A percentile compares a stretch with the other conserved stretches of the same genome.
phyloP scores from a whole-genome alignment of 2,329 filamentous ascomycete genomes.

The Pestalotiopsis sp. region DNA sequence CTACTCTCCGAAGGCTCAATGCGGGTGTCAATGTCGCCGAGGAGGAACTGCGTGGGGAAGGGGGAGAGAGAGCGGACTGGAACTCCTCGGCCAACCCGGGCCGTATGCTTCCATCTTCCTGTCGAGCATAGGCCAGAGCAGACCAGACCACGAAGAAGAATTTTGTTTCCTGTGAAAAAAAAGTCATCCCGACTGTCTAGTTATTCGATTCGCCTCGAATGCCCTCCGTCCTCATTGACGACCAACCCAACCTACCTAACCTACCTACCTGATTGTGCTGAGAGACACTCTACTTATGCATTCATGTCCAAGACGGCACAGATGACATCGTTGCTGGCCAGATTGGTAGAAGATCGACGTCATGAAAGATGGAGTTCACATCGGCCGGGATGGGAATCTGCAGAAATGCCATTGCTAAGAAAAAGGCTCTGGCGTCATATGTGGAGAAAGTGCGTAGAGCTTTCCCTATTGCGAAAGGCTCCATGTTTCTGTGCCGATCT shows the following conservation, averaged over 20 bases:
- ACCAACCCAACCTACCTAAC: not conserved
- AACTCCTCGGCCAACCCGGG: not conserved
- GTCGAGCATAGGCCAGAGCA: not conserved
- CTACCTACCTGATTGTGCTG: not conserved
- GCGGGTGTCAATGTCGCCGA: not conserved
- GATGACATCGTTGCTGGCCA: not conserved
- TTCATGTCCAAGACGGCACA: not conserved
- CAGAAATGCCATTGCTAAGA: slow-evolving; percentile 6
- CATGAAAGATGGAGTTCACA: slow-evolving; percentile 1
- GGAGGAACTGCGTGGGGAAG: not conserved
- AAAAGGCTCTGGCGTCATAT: slow-evolving; percentile 6
- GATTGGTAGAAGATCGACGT: not conserved
- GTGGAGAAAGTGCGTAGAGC: slow-evolving; percentile 1
- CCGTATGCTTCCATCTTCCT: not conserved
- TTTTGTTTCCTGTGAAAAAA: not conserved
- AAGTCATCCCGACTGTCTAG: too few relatives aligned
- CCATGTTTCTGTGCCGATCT: slow-evolving; percentile 1
- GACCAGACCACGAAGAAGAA: not conserved
- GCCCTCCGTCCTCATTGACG: not conserved
- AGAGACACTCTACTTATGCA: not conserved
- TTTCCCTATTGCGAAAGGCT: not conserved
- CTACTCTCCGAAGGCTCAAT: not conserved
- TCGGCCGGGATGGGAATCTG: slow-evolving; percentile 1
- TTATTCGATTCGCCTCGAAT: not conserved
- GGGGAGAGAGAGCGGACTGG: not conserved